phyloP scores from a whole-genome alignment of 768 basidiomycete species.

The Pisolithus orientalis region DNA sequence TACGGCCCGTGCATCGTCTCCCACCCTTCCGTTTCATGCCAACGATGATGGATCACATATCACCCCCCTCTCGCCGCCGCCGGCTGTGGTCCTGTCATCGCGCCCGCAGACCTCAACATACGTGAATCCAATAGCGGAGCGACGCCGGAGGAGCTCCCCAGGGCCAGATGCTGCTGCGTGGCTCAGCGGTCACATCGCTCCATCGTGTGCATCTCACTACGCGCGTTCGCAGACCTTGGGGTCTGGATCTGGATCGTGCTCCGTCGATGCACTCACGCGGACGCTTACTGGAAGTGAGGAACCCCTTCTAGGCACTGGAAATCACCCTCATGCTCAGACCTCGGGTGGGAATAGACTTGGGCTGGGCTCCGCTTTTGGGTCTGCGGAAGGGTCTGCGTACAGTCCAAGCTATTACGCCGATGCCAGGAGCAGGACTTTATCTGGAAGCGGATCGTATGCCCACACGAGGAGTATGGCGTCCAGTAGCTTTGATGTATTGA shows the following conservation, averaged over 20 bases:
- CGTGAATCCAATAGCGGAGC: not conserved
- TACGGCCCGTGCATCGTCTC: conserved; percentile 15
- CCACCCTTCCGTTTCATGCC: conserved; percentile 17
- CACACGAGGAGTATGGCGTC: conserved; percentile 20
- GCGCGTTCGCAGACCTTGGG: conserved; percentile 24
- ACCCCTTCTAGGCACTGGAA: conserved; percentile 17
- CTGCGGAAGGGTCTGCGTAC: conserved; percentile 14
- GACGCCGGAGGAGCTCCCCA: conserved; percentile 20
- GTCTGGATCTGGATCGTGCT: conserved; percentile 20
- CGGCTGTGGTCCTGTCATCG: conserved; percentile 2
- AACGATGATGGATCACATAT: conserved; percentile 11
- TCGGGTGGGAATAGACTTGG: conserved; percentile 7
- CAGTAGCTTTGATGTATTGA: conserved; percentile 20
- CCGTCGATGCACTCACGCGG: conserved; percentile 21
- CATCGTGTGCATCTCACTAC: conserved; percentile 23
- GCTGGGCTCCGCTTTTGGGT: conserved; percentile 28
- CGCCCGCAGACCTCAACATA: conserved; percentile 17
- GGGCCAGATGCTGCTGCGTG: conserved; percentile 22
- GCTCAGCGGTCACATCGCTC: conserved; percentile 18
- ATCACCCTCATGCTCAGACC: conserved; percentile 4
- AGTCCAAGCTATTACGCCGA: conserved; percentile 7
- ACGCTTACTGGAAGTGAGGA: conserved; percentile 28
- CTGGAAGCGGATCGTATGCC: conserved; percentile 19
- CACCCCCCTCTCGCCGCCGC: conserved; percentile 21
- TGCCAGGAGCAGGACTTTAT: conserved; percentile 7